These are phyloP conservation scores for Diaporthe destruens DNA, from an alignment of 2,329 filamentous ascomycete genomes.

Conservation along the genomic window DNA sequence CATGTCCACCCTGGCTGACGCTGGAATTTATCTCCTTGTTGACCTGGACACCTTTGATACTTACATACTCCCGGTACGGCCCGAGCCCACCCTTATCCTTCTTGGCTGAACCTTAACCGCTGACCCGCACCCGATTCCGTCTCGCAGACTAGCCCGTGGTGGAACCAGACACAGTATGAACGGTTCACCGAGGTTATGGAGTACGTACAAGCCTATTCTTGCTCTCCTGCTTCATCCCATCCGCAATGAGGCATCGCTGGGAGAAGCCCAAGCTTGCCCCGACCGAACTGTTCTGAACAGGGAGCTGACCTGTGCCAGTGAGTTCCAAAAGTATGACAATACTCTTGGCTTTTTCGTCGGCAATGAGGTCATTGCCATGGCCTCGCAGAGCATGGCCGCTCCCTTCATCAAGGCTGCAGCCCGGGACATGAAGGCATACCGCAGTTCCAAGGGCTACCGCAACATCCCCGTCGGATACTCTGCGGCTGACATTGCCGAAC, in stretches of 20 bases:
- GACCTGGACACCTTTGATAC: slow-evolving; percentile 84
- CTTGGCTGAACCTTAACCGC: slow-evolving; percentile 17
- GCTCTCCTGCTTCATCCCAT: not conserved
- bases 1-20: slow-evolving; percentile 83
- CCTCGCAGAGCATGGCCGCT: slow-evolving; percentile 72
- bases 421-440: slow-evolving; percentile 86
- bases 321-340: slow-evolving; percentile 83
- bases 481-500: slow-evolving; percentile 82
- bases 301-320: slow-evolving; percentile 45
- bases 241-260: not conserved
- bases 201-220: not conserved
- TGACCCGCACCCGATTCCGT: slow-evolving; percentile 39
- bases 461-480: slow-evolving; percentile 89
- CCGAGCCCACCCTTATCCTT: slow-evolving; percentile 6
- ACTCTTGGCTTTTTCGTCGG: slow-evolving; percentile 87
- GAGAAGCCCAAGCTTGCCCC: not conserved
- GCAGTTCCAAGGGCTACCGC: slow-evolving; percentile 80
- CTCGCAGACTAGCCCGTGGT: slow-evolving; percentile 62
- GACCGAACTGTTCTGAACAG: not conserved
- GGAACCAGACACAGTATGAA: slow-evolving; percentile 79
- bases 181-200: slow-evolving; percentile 81
- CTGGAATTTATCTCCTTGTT: slow-evolving; percentile 85
- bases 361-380: slow-evolving; percentile 83
- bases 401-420: slow-evolving; percentile 87
- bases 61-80: slow-evolving; percentile 71